Base-by-base conservation (phyloP, 805 yeast genomes). In the Saccharomyces eubayanus region DNA sequence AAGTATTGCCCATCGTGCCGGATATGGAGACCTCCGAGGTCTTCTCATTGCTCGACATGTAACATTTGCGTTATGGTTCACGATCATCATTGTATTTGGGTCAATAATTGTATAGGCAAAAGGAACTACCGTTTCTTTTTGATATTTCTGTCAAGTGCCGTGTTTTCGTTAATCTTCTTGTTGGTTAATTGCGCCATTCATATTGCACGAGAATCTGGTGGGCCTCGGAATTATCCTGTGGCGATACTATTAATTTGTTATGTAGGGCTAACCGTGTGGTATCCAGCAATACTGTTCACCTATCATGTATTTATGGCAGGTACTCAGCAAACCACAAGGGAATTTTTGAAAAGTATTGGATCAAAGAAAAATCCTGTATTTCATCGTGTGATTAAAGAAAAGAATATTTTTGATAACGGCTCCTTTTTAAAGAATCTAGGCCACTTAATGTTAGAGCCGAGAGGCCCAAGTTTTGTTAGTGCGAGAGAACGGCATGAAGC, bases 91-190 rank as follows among this genome's bases (percentile, higher is more conserved):
- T 85, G 91, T 63, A 60, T 74, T 36, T 82, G 87, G 81, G 64
- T 88, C 50, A 84, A 85, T 62, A 87, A 83, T 59, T 88, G 96
- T 65, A 77, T 88, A 46, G 96, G 96, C 1, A 79, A 80, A 56
- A 69, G 87, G 53, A 88, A 87, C 62, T 87, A 87, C 66, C 69
- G 80, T 57, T 83, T 76, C 67, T 87, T 86, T 61, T 53, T 83
- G 43, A 60, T 62, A 1, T 86, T 83, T 58, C 62, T 87, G 41
- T 31, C 77, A 0, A 70, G 73, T 50, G 62, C 70, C 0, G 61
- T 68, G 1, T 2, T 77, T 0, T 53, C 72, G 1, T 63, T 74
- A 11, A 43, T 65, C 0, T 66, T 67, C 2, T 53, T 68, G 40
- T 57, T 67, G 2, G 52, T 57, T 21, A 61, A 58, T 43, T 58